phyloP scores from a whole-genome alignment of 1,139 yeast species.

The Eremothecium cymbalariae region DNA sequence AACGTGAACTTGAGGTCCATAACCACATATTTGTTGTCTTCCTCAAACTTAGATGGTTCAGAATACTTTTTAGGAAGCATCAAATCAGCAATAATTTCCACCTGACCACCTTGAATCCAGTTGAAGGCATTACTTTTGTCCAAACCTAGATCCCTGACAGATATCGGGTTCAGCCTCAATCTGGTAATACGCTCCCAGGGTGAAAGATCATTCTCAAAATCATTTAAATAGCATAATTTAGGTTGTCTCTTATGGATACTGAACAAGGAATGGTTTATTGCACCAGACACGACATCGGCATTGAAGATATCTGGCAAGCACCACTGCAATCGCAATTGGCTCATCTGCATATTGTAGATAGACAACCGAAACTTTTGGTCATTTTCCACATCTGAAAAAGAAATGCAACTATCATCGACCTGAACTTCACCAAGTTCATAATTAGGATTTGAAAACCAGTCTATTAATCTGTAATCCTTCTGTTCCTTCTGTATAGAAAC shows the following conservation, averaged over 20 bases:
- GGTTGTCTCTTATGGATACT: slow-evolving; percentile 60
- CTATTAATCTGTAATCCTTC: slow-evolving; percentile 33
- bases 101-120: slow-evolving; percentile 64
- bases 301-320: slow-evolving; percentile 57
- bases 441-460: slow-evolving; percentile 31
- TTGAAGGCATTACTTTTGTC: slow-evolving; percentile 37
- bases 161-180: slow-evolving; percentile 57
- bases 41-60: slow-evolving; percentile 15
- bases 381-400: slow-evolving; percentile 33
- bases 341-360: slow-evolving; percentile 57
- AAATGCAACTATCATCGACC: slow-evolving; percentile 48
- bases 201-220: slow-evolving; percentile 33
- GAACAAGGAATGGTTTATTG: slow-evolving; percentile 64
- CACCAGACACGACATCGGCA: slow-evolving; percentile 63
- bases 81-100: slow-evolving; percentile 62
- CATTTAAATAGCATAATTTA: slow-evolving; percentile 35
- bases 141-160: slow-evolving; percentile 38
- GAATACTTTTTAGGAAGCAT: slow-evolving; percentile 49
- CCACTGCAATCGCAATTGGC: slow-evolving; percentile 51
- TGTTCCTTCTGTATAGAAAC: slow-evolving; percentile 36
- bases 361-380: slow-evolving; percentile 40
- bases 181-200: slow-evolving; percentile 50
- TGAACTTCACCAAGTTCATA: slow-evolving; percentile 47
- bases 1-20: slow-evolving; percentile 59
- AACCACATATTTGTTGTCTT: slow-evolving; percentile 48